Percentiles rank a stretch among this genome's conserved stretches.
phyloP scores from a whole-genome alignment of 2,329 filamentous ascomycete species.

The Arachnomyces sp. region DNA sequence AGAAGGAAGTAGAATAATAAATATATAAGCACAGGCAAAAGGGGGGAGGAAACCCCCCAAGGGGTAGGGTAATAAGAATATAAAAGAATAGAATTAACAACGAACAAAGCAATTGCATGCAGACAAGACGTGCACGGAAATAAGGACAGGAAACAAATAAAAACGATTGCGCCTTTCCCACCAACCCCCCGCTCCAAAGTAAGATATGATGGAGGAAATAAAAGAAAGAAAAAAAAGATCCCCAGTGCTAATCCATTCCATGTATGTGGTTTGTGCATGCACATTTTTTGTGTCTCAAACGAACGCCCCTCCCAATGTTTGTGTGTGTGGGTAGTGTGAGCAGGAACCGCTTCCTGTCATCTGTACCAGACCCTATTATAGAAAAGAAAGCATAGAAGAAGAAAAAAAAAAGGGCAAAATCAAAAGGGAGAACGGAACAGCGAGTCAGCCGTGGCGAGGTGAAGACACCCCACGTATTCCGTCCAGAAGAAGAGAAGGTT shows the following conservation, averaged over 20 bases:
- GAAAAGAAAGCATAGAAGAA: slow-evolving; percentile 7
- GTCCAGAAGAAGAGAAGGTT: too few species aligned
- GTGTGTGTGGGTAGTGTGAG: neutral
- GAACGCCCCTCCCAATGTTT: slow-evolving; percentile 12
- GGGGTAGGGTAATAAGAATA: slow-evolving; percentile 7
- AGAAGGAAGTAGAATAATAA: neutral
- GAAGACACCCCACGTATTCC: too few species aligned
- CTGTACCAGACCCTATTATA: too few species aligned
- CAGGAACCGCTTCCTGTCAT: too few species aligned
- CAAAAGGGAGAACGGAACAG: neutral
- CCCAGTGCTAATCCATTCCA: too few species aligned
- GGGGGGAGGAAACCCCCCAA: too few species aligned
- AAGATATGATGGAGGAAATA: too few species aligned
- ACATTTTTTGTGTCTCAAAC: slow-evolving; percentile 17
- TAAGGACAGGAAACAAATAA: slow-evolving; percentile 7
- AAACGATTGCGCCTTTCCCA: slow-evolving; percentile 1
- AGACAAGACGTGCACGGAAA: slow-evolving; percentile 1
- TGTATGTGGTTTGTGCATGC: slow-evolving; percentile 11
- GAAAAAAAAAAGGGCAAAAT: slow-evolving; percentile 8
- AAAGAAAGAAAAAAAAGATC: too few species aligned
- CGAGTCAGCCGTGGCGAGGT: too few species aligned
- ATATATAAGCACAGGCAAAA: neutral
- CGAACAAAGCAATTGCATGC: slow-evolving; percentile 1
- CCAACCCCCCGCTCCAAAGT: too few species aligned
- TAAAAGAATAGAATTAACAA: slow-evolving; percentile 1